These are phyloP conservation scores for Solanum etuberosum DNA, from an alignment of 257 asterid species.

Conservation along the genomic window DNA sequence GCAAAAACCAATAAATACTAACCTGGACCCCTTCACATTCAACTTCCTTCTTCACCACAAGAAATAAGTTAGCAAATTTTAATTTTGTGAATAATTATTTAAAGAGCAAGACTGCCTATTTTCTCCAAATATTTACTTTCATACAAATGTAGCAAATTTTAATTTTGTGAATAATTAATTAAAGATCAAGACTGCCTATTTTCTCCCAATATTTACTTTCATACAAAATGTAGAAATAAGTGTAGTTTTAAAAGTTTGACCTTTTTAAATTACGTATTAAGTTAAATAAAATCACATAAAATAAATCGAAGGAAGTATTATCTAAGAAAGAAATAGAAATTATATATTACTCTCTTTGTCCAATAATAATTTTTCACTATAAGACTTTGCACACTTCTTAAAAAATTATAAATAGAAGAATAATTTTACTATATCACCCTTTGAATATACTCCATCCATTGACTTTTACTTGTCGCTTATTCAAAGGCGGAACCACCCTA, in stretches of 20 bases:
- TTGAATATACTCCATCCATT: no score
- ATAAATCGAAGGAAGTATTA: not conserved
- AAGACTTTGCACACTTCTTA: no score
- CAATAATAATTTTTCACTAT: accelerated
- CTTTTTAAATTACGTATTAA: not conserved
- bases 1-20: not conserved
- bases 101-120: not conserved
- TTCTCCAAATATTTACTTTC: not conserved
- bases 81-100: not conserved
- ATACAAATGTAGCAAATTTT: not conserved
- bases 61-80: not conserved
- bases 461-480: no score
- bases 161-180: not conserved
- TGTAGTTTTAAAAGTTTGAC: not conserved
- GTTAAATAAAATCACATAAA: not conserved
- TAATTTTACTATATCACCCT: no score
- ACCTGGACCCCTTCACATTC: not conserved
- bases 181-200: not conserved
- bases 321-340: not conserved
- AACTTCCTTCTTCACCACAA: not conserved
- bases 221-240: not conserved
- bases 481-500: no score
- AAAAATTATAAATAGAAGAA: no score
- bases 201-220: not conserved
- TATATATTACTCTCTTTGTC: not conserved